phyloP scores from a whole-genome alignment of 164 flowering plant species.

The Tetracentron sinense region DNA sequence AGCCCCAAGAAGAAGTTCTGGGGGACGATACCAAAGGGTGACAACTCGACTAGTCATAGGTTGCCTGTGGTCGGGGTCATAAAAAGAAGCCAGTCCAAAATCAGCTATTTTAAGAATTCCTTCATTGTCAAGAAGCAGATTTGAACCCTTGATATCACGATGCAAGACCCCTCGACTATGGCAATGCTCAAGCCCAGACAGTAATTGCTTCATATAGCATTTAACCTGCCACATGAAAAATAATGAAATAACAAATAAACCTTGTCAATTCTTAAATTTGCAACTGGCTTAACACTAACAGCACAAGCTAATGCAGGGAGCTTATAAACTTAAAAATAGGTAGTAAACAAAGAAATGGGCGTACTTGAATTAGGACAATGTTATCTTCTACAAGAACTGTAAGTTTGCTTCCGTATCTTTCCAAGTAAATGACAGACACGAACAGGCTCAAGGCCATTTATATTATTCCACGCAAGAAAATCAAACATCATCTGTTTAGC shows the following conservation, averaged over 20 bases:
- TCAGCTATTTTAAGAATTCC: conserved; percentile 89
- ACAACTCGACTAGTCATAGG: conserved; percentile 92
- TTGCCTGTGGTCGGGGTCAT: conserved; percentile 55
- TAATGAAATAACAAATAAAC: neutral
- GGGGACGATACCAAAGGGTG: conserved; percentile 97
- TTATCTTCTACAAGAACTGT: too few relatives aligned
- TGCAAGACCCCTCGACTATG: conserved; percentile 76
- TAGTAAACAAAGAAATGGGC: too few relatives aligned
- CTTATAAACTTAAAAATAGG: too few relatives aligned
- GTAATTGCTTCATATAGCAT: conserved; percentile 81
- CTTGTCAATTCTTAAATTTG: neutral
- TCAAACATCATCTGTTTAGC: too few relatives aligned
- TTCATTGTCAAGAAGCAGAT: conserved; percentile 76
- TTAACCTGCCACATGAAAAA: conserved; percentile 53
- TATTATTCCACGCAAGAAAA: too few relatives aligned
- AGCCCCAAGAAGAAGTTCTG: conserved; percentile 92
- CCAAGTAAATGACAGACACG: too few relatives aligned
- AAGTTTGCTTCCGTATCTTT: too few relatives aligned
- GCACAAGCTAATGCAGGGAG: neutral
- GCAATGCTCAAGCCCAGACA: conserved; percentile 92
- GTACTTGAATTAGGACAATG: too few relatives aligned
- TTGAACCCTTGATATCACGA: conserved; percentile 93
- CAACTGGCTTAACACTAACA: neutral
- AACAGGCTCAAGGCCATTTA: too few relatives aligned
- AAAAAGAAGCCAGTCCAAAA: conserved; percentile 85